Evolutionary conservation across 2,329 filamentous ascomycete species (phyloP).

Genomic region (Rugonectria rugulosa): DNA sequence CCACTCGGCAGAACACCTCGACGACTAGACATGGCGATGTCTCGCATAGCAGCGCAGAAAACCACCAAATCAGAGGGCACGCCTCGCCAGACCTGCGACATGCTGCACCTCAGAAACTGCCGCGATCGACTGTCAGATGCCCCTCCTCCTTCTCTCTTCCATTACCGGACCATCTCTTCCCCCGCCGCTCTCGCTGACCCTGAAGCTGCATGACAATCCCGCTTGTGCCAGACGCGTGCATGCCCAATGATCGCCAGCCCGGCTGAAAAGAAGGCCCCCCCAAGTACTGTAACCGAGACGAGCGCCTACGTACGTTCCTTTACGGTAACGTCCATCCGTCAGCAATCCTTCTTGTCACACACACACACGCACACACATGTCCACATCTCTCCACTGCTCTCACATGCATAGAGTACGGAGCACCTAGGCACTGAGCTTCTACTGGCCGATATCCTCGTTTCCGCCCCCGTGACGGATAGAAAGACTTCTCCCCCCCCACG

Average conservation of each 20-base stretch:
- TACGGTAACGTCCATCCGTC: background rate
- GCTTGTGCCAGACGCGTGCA: background rate
- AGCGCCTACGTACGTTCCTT: background rate
- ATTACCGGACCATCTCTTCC: background rate
- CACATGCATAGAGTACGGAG: too few relatives aligned
- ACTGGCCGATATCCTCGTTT: background rate
- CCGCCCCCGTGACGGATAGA: background rate
- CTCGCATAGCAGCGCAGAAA: background rate
- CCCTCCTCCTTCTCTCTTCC: background rate
- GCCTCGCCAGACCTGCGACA: background rate
- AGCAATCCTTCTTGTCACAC: background rate
- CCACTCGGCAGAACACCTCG: background rate
- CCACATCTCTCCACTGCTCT: too few relatives aligned
- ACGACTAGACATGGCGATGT: background rate
- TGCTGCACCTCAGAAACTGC: background rate
- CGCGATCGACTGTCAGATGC: background rate
- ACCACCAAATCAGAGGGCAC: background rate
- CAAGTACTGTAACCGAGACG: slow-evolving; percentile 12
- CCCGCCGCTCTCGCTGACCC: too few relatives aligned
- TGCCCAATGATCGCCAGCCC: slow-evolving; percentile 1
- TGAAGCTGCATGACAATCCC: slow-evolving; percentile 5
- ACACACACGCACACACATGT: too few relatives aligned
- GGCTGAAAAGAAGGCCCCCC: background rate
- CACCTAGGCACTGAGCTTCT: background rate
- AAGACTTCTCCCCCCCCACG: background rate